Conservation (phyloP, 371 early-diverging fungal species). For the Mucor irregularis region DNA sequence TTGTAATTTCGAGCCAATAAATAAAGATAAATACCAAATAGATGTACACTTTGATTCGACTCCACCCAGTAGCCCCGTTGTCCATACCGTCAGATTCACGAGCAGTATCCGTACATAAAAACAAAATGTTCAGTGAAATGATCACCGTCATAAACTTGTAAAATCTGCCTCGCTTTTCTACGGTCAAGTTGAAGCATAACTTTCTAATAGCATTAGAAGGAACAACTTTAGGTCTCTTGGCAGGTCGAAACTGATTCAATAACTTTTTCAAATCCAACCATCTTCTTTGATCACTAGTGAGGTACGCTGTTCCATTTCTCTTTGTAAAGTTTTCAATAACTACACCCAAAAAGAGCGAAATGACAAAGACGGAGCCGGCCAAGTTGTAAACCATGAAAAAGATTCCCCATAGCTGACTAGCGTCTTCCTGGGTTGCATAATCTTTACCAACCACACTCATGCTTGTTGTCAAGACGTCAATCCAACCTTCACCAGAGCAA, state of each 20-base stretch:
- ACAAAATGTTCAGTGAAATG: conserved; percentile 53
- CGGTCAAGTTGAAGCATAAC: conserved; percentile 47
- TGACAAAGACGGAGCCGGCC: conserved; percentile 64
- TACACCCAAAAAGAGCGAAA: conserved; percentile 70
- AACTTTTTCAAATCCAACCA: conserved; percentile 74
- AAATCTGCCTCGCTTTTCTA: conserved; percentile 56
- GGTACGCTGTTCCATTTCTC: conserved; percentile 63
- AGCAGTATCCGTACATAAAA: conserved; percentile 55
- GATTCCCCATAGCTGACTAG: conserved; percentile 57
- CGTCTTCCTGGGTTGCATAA: conserved; percentile 43
- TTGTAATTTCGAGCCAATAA: conserved; percentile 54
- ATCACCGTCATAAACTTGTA: conserved; percentile 51
- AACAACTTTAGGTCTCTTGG: conserved; percentile 47
- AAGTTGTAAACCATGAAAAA: conserved; percentile 70
- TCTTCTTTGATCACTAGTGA: conserved; percentile 69
- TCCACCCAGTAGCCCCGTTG: conserved; percentile 25
- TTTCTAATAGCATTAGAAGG: conserved; percentile 41
- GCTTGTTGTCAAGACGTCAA: conserved; percentile 60
- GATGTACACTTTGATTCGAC: conserved; percentile 39
- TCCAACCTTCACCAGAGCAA: conserved; percentile 75
- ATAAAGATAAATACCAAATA: conserved; percentile 49
- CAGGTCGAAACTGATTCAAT: conserved; percentile 59
- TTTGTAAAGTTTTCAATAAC: conserved; percentile 68
- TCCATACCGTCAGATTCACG: conserved; percentile 13
- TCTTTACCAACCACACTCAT: conserved; percentile 61